Evolutionary conservation across 306 rosid species (phyloP).

Genomic region (Medicago arabica): DNA sequence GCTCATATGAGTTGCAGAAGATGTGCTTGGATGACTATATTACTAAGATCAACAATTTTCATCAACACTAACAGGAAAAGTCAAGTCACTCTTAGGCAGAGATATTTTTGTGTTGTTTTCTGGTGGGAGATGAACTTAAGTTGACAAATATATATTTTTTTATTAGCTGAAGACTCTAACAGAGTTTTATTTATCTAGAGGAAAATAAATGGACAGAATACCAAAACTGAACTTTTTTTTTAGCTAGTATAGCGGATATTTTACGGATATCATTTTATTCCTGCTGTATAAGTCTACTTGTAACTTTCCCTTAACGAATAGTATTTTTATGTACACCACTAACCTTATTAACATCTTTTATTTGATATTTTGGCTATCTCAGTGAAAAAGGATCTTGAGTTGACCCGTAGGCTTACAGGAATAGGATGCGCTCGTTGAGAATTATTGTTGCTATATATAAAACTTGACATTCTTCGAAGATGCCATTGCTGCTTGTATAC

Average conservation of each 20-base stretch:
- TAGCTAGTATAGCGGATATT: neutral
- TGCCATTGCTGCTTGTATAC: slow-evolving; percentile 37
- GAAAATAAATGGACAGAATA: neutral
- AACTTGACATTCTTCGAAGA: slow-evolving; percentile 4
- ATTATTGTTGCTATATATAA: slow-evolving; percentile 29
- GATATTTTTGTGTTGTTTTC: neutral
- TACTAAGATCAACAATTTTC: neutral
- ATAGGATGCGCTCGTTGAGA: slow-evolving; percentile 77
- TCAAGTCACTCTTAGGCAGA: neutral
- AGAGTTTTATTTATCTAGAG: neutral
- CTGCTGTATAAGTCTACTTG: slow-evolving; percentile 2
- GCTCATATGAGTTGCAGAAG: neutral
- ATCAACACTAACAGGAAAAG: neutral
- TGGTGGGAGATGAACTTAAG: slow-evolving; percentile 5
- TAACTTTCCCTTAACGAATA: slow-evolving; percentile 13
- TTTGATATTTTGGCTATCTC: slow-evolving; percentile 39
- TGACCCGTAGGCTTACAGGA: slow-evolving; percentile 83
- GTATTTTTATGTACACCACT: neutral
- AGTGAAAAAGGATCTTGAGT: slow-evolving; percentile 94
- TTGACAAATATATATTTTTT: neutral
- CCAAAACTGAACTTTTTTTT: neutral
- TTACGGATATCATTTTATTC: neutral
- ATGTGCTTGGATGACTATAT: neutral
- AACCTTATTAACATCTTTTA: slow-evolving; percentile 11
- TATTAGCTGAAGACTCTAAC: neutral